Evolutionary conservation across 2,329 filamentous ascomycete genomes (phyloP).

Genomic region (Cytospora mali): DNA sequence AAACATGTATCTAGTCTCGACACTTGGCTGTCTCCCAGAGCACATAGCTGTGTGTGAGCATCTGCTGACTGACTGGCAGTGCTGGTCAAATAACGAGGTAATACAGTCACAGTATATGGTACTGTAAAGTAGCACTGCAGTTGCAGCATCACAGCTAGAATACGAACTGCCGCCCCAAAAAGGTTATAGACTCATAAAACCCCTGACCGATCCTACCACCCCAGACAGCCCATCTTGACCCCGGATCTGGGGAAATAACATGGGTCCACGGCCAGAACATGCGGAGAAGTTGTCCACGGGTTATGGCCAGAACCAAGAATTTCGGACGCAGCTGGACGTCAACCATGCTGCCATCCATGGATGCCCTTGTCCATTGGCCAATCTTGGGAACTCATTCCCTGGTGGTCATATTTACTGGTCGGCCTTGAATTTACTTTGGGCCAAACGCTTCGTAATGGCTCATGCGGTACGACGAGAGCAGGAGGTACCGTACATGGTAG

Average conservation of each 20-base stretch:
- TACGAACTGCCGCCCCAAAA: background rate
- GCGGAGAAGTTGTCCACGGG: constrained; percentile 14
- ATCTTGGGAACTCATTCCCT: background rate
- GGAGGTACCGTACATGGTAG: no score
- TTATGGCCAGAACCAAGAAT: constrained; percentile 1
- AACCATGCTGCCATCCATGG: constrained; percentile 3
- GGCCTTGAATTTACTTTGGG: background rate
- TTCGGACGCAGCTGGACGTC: background rate
- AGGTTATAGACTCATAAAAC: background rate
- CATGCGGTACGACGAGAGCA: constrained; percentile 13
- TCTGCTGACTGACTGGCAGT: no score
- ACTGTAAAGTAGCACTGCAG: background rate
- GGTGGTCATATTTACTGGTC: background rate
- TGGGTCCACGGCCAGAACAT: constrained; percentile 10
- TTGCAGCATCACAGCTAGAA: background rate
- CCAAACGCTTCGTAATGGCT: constrained; percentile 6
- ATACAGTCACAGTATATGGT: no score
- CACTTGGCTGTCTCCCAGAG: no score
- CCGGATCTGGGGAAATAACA: background rate
- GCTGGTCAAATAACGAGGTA: no score
- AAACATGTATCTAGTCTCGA: background rate
- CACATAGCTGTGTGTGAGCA: no score
- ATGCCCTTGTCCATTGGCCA: constrained; percentile 6
- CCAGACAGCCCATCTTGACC: no score
- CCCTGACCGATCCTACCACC: background rate